Base-by-base conservation (phyloP, 1,284 basidiomycete species). In the Thecaphora thlaspeos region DNA sequence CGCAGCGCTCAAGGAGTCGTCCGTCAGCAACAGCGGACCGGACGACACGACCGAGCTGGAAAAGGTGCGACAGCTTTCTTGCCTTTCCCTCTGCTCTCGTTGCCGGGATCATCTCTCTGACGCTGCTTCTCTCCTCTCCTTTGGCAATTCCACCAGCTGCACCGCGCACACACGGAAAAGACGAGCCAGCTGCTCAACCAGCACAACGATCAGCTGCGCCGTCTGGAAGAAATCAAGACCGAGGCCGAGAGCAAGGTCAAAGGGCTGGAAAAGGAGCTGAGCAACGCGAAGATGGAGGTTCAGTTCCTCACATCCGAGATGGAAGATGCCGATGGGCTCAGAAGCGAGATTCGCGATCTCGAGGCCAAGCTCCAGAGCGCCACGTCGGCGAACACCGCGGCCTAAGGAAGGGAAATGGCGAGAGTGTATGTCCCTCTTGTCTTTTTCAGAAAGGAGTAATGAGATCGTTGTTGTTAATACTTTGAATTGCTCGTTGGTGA, bases 121-220 rank as follows among this genome's bases (percentile, higher is more conserved):
- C 26, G 2, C 17, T 22, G 4, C 43, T 36, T 12, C 11, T 32
- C 18, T n/a, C 14, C 11, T 19, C 18, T 17, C 21, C n/a, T 18
- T 44, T 28, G 5, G 12, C 30, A n/a, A n/a, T 17, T 17, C 7
- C 17, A 1, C 19, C 53, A 57, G 21, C 61, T 68, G 17, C 60
- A 68, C 36, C 54, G 50, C 4, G 64, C 64, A 3, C 64, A 68
- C 56, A 68, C 61, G 12, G 64, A 68, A 19, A 63, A 61, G 47
- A 50, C 58, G 8, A 48, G 55, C 8, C 46, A 51, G 12, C 44
- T 68, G 2, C 43, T 48, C 28, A 55, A 57, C 19, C 48, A 60
- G 48, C 61, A 63, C 45, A 49, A 55, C 43, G 56, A 68, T 45
- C 51, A 62, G 42, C 49, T 62, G 21, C 50, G 55, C 15, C 19